Percentiles rank a stretch among this genome's conserved stretches.
phyloP scores from a whole-genome alignment of 75 land plant species.

The Larix kaempferi region DNA sequence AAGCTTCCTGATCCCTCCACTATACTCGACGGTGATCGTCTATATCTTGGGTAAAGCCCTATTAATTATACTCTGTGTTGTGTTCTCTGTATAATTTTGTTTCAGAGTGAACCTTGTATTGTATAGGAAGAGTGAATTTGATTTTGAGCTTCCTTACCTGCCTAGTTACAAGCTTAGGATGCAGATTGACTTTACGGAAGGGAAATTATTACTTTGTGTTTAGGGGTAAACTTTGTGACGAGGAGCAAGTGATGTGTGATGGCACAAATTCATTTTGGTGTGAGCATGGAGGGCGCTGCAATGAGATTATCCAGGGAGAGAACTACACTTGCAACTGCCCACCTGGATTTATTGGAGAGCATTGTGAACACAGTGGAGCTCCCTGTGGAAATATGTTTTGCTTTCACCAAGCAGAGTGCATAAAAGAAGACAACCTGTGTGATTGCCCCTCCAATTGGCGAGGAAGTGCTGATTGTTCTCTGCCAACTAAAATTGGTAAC shows the following conservation, averaged over 20 bases:
- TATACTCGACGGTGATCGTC: conserved; percentile 35
- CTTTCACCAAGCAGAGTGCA: conserved; percentile 46
- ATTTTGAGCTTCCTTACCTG: too few species aligned
- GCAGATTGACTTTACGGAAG: background rate
- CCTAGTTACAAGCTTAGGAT: background rate
- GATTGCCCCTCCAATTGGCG: conserved; percentile 42
- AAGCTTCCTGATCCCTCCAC: conserved; percentile 30
- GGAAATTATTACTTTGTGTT: background rate
- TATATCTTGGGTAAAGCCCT: conserved; percentile 33
- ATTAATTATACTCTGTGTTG: background rate
- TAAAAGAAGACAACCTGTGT: conserved; percentile 14
- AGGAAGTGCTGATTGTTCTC: conserved; percentile 45
- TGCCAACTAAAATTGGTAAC: conserved; percentile 28
- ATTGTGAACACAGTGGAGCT: conserved; percentile 39
- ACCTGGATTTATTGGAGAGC: conserved; percentile 33
- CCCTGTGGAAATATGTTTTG: conserved; percentile 45
- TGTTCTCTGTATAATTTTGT: background rate
- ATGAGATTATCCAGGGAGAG: conserved; percentile 43
- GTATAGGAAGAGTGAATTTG: too few species aligned
- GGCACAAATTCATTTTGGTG: conserved; percentile 44
- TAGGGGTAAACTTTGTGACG: conserved; percentile 50
- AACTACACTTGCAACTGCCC: conserved; percentile 36
- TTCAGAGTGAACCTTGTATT: too few species aligned
- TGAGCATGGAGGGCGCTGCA: conserved; percentile 32
- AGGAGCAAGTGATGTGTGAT: conserved; percentile 37